These are phyloP conservation scores for Podospora tetraspora DNA, from an alignment of 495 filamentous ascomycete genomes.

Conservation along the genomic window DNA sequence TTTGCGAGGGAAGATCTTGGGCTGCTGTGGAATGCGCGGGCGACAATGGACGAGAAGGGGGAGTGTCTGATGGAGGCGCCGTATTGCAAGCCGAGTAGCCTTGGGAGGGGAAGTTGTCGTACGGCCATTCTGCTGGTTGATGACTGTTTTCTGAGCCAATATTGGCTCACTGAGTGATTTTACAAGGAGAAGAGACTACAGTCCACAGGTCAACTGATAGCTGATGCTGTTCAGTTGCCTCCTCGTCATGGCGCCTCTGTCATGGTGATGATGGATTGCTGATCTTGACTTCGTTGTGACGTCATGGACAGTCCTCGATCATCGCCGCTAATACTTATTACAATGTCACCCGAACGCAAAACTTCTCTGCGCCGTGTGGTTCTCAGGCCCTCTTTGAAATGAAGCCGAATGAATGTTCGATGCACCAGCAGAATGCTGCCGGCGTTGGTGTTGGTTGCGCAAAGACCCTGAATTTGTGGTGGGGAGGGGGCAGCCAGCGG, in stretches of 20 bases:
- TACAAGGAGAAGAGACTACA: not conserved
- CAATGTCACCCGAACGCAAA: not conserved
- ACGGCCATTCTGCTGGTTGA: not conserved
- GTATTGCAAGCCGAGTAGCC: not conserved
- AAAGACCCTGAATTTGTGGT: not conserved
- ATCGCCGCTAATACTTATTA: not conserved
- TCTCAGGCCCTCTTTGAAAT: not conserved
- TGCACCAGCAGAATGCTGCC: not conserved
- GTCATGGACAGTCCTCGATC: conserved; percentile 9
- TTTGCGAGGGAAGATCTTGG: conserved; percentile 12
- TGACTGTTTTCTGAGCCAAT: not conserved
- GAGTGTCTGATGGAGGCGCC: not conserved
- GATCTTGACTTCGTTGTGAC: conserved; percentile 8
- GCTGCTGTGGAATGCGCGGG: not conserved
- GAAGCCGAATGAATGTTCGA: not conserved
- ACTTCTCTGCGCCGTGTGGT: not conserved
- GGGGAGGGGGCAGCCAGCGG: too few species aligned
- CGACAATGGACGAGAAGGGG: not conserved
- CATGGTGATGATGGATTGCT: conserved; percentile 3
- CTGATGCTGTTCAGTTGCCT: not conserved
- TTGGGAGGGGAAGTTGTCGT: not conserved
- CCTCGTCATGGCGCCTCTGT: not conserved
- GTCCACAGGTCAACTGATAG: not conserved
- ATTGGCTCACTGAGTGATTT: not conserved
- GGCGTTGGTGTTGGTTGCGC: not conserved